Evolutionary conservation across 805 yeast species (phyloP).

Genomic region (Candida saitoana): DNA sequence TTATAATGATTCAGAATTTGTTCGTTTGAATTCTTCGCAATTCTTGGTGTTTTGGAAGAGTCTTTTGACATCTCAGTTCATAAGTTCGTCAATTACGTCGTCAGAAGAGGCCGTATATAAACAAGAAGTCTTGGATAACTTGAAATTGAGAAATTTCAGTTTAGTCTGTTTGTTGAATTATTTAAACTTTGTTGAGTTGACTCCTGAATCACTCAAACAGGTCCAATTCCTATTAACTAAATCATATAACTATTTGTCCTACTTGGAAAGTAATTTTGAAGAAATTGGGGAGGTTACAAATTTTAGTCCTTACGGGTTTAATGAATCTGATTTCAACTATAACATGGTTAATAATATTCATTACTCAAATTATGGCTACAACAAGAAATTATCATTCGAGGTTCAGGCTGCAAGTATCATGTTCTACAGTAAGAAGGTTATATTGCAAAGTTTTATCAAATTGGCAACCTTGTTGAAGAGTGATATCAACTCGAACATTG

Average conservation of each 20-base stretch:
- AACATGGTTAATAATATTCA: slow-evolving; percentile 26
- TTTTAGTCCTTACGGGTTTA: slow-evolving; percentile 24
- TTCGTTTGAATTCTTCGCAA: slow-evolving; percentile 41
- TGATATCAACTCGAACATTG: slow-evolving; percentile 40
- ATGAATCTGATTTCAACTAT: slow-evolving; percentile 27
- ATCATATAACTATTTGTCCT: slow-evolving; percentile 37
- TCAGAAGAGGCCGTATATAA: slow-evolving; percentile 12
- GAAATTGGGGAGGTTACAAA: slow-evolving; percentile 29
- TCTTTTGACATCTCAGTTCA: slow-evolving; percentile 39
- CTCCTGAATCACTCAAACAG: slow-evolving; percentile 40
- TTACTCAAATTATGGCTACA: slow-evolving; percentile 22
- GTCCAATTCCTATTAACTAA: slow-evolving; percentile 38
- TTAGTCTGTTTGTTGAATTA: slow-evolving; percentile 38
- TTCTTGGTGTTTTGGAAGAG: slow-evolving; percentile 43
- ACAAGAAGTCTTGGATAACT: slow-evolving; percentile 32
- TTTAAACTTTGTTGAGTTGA: slow-evolving; percentile 31
- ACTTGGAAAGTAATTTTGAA: slow-evolving; percentile 35
- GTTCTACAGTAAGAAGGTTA: slow-evolving; percentile 33
- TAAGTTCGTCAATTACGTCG: slow-evolving; percentile 18
- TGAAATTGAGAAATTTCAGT: slow-evolving; percentile 35
- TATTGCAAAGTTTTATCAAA: slow-evolving; percentile 32
- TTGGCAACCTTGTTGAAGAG: slow-evolving; percentile 29
- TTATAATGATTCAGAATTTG: slow-evolving; percentile 39
- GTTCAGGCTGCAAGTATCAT: slow-evolving; percentile 29
- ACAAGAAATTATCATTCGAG: slow-evolving; percentile 18